phyloP scores from a whole-genome alignment of 352 stramenopile genomes.

The Phytopythium boreale region DNA sequence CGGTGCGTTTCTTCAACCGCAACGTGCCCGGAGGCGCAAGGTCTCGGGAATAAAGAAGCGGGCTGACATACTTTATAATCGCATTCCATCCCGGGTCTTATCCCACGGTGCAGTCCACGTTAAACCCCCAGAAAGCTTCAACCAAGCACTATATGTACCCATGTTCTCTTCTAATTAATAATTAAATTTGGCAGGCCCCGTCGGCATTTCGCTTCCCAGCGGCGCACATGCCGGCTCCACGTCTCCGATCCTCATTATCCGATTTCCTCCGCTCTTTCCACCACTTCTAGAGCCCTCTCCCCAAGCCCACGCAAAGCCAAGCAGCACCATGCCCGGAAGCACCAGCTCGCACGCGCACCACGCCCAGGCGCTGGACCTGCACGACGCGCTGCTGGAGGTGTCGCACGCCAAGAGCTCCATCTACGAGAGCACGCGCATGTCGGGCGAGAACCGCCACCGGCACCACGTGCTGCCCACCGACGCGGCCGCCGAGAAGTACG shows the following conservation, averaged over 20 bases:
- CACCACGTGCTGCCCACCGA: slow-evolving; percentile 45
- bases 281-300: neutral
- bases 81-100: neutral
- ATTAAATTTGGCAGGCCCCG: neutral
- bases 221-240: neutral
- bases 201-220: neutral
- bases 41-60: too few species aligned
- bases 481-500: slow-evolving; percentile 25
- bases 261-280: neutral
- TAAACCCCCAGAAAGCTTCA: too few species aligned
- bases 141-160: too few species aligned
- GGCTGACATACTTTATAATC: neutral
- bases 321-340: slow-evolving; percentile 2
- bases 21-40: neutral
- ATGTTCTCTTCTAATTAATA: too few species aligned
- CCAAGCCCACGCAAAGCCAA: too few species aligned
- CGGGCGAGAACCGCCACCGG: slow-evolving; percentile 41
- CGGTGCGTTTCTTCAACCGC: slow-evolving; percentile 7
- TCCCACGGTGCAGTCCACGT: neutral
- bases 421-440: slow-evolving; percentile 54
- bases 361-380: slow-evolving; percentile 4
- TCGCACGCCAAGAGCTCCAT: slow-evolving; percentile 36
- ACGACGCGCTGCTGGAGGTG: slow-evolving; percentile 22
- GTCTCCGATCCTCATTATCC: neutral
- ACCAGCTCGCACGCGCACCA: neutral